phyloP scores from a whole-genome alignment of 202 grass and related monocot species.

The Carex arenaria region DNA sequence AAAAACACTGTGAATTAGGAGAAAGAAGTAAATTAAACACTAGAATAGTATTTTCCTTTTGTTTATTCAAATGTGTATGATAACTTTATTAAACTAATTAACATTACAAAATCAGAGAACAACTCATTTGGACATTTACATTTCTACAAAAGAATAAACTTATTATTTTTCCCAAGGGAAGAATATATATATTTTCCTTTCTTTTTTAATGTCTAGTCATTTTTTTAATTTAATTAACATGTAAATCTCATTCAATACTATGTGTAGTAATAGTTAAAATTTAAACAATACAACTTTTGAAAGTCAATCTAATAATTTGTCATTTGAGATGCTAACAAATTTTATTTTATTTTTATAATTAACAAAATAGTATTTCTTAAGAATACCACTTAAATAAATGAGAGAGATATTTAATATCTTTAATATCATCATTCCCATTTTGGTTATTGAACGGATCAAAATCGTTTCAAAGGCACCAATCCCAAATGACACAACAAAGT shows the following conservation, averaged over 20 bases:
- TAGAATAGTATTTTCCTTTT: background rate
- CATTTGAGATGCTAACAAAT: background rate
- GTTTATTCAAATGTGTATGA: background rate
- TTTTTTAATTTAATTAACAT: background rate
- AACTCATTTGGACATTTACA: background rate
- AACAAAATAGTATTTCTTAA: background rate
- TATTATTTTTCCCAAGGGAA: background rate
- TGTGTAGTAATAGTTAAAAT: background rate
- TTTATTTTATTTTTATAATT: background rate
- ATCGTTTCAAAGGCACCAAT: background rate
- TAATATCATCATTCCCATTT: no score
- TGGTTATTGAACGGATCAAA: background rate
- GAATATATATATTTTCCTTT: background rate
- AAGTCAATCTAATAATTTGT: background rate
- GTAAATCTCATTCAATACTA: background rate
- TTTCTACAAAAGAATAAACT: background rate
- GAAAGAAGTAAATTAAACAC: background rate
- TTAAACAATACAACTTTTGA: background rate
- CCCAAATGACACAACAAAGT: background rate
- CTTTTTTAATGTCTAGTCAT: background rate
- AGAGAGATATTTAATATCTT: background rate
- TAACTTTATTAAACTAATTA: no score
- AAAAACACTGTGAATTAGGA: background rate
- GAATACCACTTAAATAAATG: background rate
- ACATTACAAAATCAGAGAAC: no score